A percentile compares a stretch with the other conserved stretches of the same genome.
Evolutionary conservation across 75 land plant genomes (phyloP).

Genomic region (Picea glauca): DNA sequence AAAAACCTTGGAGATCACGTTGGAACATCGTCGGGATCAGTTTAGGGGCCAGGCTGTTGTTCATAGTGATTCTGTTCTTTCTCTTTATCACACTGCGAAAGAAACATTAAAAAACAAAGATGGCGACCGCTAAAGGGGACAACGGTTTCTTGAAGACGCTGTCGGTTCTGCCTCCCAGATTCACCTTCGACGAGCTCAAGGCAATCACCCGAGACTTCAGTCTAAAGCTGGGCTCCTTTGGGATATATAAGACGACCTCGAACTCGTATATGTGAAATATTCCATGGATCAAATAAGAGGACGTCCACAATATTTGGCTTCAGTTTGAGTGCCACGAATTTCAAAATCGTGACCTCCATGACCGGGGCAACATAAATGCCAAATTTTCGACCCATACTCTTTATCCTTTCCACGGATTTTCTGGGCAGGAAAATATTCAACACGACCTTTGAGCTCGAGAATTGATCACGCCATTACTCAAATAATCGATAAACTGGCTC

Average conservation of each 20-base stretch:
- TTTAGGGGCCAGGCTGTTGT: constrained; percentile 18
- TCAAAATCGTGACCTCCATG: too few relatives aligned
- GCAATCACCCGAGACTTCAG: constrained; percentile 17
- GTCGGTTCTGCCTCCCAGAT: constrained; percentile 27
- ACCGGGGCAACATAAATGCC: too few relatives aligned
- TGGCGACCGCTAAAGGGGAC: neutral
- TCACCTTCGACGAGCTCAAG: constrained; percentile 18
- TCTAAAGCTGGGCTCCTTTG: constrained; percentile 4
- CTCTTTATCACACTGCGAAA: neutral
- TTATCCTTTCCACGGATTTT: too few relatives aligned
- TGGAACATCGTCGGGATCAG: neutral
- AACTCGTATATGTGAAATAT: too few relatives aligned
- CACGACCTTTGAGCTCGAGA: too few relatives aligned
- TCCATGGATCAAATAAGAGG: too few relatives aligned
- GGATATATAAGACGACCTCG: too few relatives aligned
- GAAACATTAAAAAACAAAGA: neutral
- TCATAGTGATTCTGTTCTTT: constrained; percentile 1
- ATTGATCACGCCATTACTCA: neutral
- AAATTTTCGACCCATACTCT: too few relatives aligned
- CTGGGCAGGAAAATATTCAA: too few relatives aligned
- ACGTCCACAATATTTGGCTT: too few relatives aligned
- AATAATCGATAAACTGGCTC: constrained; percentile 80
- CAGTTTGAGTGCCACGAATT: too few relatives aligned
- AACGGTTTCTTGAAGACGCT: constrained; percentile 18
- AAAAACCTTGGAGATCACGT: neutral